Percentiles rank a stretch among this genome's conserved stretches.
Conservation (phyloP, 1,284 basidiomycete species). For the Heterobasidion occidentale region DNA sequence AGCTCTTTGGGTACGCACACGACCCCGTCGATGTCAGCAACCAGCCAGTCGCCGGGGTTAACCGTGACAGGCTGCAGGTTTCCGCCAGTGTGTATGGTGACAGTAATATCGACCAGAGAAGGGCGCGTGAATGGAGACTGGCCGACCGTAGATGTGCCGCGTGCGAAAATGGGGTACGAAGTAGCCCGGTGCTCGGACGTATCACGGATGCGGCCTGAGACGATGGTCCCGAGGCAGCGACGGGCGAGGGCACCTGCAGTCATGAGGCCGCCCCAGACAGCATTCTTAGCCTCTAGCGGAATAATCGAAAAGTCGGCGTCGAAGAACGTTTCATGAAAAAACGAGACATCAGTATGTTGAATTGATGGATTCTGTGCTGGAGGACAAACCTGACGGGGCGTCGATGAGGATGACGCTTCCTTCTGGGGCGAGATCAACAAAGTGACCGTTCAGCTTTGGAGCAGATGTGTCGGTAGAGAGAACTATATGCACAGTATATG, state of each 20-base stretch:
- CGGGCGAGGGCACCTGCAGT: conserved; percentile 73
- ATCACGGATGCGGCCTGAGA: conserved; percentile 82
- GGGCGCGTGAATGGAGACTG: conserved; percentile 85
- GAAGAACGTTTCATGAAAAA: background rate
- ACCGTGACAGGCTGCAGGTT: conserved; percentile 52
- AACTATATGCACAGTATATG: conserved; percentile 91
- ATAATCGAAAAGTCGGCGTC: background rate
- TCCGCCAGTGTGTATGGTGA: conserved; percentile 42
- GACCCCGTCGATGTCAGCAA: conserved; percentile 88
- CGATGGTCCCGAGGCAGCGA: conserved; percentile 66
- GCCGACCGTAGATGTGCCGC: conserved; percentile 80
- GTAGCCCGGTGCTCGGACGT: conserved; percentile 66
- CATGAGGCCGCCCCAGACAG: conserved; percentile 92
- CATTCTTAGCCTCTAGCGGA: conserved; percentile 66
- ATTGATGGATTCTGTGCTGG: background rate
- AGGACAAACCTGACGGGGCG: conserved; percentile 58
- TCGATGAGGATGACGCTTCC: conserved; percentile 73
- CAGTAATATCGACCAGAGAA: conserved; percentile 67
- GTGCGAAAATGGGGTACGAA: conserved; percentile 72
- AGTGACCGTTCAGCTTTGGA: conserved; percentile 67
- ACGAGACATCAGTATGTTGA: background rate
- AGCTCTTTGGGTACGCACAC: conserved; percentile 68
- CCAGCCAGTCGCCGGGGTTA: conserved; percentile 74
- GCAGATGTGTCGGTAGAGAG: conserved; percentile 49
- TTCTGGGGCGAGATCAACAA: conserved; percentile 73